Evolutionary conservation across 73 alveolate species (phyloP), one percentile per base, ranked within the genome.

Genomic region (Diophrys appendiculata): DNA sequence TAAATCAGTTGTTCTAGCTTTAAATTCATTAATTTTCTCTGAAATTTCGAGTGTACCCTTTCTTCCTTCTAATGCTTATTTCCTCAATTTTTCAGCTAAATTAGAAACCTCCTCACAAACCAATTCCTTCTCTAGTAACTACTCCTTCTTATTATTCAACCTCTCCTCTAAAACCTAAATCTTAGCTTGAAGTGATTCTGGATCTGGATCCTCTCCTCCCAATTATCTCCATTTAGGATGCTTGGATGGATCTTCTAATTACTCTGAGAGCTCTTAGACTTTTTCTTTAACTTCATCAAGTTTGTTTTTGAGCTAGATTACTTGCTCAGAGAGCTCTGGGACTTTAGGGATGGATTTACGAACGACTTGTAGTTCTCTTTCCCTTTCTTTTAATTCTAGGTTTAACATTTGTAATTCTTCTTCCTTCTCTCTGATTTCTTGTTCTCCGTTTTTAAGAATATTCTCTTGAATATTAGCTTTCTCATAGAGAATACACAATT

Each of bases 131-230:
- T 96, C 99, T 30, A 96, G 87, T 34, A 96, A 78, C 69, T 86
- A 65, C 83, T 96, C 99, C 82, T 96, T 96, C 73, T 96, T 96
- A 72, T 92, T 95, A 76, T 96, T 96, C 55, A 96, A 84, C 65
- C 98, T 82, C 85, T 96, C 99, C 72, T 95, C 98, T 22, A 96
- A 76, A n/a, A 94, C 98, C 77, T 95, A 95, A 65, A 94, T 94
- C 80, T 96, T 96, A 71, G 98, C 97, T 77, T 96, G 86, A 54
- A 96, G 91, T 64, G 97, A 96, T 70, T 96, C 98, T 78, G 91
- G 87, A 81, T 96, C 99, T 22, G 98, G 98, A 84, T 96, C 99
- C 78, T 96, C 99, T 54, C 99, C 99, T 1, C 96, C 96, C 8
- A 96, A 82, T 81, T 92, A 97, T 77, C 96, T 92, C 87, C 91